These are phyloP conservation scores for Phlebopus sp. DNA, from an alignment of 1,284 basidiomycete species.

Conservation along the genomic window DNA sequence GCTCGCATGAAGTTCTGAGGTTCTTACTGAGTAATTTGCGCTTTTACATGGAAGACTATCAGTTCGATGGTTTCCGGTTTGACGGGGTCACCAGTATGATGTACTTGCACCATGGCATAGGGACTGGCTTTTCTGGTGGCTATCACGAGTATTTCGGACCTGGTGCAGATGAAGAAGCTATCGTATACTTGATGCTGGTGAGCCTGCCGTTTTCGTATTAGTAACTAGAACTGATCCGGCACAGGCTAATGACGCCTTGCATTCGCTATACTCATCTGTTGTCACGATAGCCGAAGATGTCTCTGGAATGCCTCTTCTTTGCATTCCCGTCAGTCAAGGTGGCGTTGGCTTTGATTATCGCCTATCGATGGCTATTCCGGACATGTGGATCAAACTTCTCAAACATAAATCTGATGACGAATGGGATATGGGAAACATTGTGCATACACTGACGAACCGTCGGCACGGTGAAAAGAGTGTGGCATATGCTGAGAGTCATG, in stretches of 20 bases:
- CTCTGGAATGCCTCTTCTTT: slow-evolving; percentile 96
- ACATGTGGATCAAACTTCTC: slow-evolving; percentile 99
- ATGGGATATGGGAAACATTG: slow-evolving; percentile 89
- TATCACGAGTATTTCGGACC: slow-evolving; percentile 98
- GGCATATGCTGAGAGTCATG: slow-evolving; percentile 95
- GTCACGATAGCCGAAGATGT: slow-evolving; percentile 98
- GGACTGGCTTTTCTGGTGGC: slow-evolving; percentile 94
- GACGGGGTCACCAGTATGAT: slow-evolving; percentile 99
- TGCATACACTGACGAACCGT: slow-evolving; percentile 88
- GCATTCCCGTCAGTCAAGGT: slow-evolving; percentile 76
- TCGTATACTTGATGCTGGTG: slow-evolving; percentile 96
- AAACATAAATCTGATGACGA: slow-evolving; percentile 88
- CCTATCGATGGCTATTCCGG: slow-evolving; percentile 95
- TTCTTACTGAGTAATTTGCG: slow-evolving; percentile 94
- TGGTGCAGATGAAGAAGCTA: slow-evolving; percentile 81
- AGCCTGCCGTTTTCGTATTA: slow-evolving; percentile 31
- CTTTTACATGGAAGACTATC: slow-evolving; percentile 94
- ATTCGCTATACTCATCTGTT: slow-evolving; percentile 72
- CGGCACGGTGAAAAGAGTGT: slow-evolving; percentile 89
- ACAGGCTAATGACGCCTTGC: slow-evolving; percentile 91
- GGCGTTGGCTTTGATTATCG: slow-evolving; percentile 98
- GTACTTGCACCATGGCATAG: slow-evolving; percentile 97
- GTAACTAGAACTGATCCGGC: slow-evolving; percentile 10
- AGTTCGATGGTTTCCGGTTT: slow-evolving; percentile 97
- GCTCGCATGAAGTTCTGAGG: slow-evolving; percentile 88